phyloP scores from a whole-genome alignment of 805 yeast genomes.

The Kodamaea leandrae region DNA sequence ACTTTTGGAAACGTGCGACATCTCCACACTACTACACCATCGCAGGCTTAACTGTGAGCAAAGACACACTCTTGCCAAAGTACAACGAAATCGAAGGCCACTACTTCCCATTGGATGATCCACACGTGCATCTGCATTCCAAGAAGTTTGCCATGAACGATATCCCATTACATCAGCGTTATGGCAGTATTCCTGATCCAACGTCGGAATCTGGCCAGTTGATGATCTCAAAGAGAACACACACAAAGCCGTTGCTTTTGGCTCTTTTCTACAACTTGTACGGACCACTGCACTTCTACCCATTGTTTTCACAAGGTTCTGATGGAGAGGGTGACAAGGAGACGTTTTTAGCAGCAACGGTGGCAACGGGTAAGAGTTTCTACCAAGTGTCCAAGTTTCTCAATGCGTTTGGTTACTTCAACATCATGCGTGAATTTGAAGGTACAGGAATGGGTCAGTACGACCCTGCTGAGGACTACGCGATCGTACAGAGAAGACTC shows the following conservation, averaged over 20 bases:
- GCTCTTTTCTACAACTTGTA: conserved; percentile 43
- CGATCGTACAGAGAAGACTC: conserved; percentile 11
- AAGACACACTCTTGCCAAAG: conserved; percentile 26
- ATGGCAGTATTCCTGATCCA: conserved; percentile 30
- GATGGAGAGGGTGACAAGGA: conserved; percentile 84
- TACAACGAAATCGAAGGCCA: conserved; percentile 32
- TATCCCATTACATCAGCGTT: conserved; percentile 30
- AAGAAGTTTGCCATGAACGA: conserved; percentile 10
- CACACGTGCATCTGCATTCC: background rate
- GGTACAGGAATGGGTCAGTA: conserved; percentile 80
- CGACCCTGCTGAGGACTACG: conserved; percentile 62
- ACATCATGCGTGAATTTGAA: conserved; percentile 38
- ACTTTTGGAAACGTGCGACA: conserved; percentile 83
- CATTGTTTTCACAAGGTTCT: conserved; percentile 43
- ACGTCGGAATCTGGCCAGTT: conserved; percentile 41
- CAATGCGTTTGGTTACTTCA: conserved; percentile 50
- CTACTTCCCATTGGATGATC: conserved; percentile 13
- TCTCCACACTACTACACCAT: conserved; percentile 70
- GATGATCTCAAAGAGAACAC: conserved; percentile 39
- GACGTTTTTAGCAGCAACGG: conserved; percentile 70
- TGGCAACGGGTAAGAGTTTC: conserved; percentile 44
- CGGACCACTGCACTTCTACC: conserved; percentile 43
- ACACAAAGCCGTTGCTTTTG: conserved; percentile 34
- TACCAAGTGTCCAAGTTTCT: conserved; percentile 55
- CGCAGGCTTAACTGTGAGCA: conserved; percentile 48